phyloP scores from a whole-genome alignment of 1,284 basidiomycete genomes.

The Trichosporon sp. region DNA sequence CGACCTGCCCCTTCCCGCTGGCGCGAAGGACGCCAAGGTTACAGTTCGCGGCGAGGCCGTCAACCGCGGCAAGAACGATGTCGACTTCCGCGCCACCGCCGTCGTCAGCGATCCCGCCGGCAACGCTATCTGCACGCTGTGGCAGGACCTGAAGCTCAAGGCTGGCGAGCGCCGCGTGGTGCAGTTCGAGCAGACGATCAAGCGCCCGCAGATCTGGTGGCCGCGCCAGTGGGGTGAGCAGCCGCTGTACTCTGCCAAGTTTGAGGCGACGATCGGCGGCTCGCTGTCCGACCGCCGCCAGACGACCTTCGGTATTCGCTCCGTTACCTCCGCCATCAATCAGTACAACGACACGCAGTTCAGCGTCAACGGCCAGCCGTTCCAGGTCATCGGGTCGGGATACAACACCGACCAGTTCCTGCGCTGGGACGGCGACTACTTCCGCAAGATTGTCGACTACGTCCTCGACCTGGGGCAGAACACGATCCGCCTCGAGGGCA shows the following conservation, averaged over 20 bases:
- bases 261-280: neutral
- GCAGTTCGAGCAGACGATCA: neutral
- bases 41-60: neutral
- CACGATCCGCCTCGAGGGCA: neutral
- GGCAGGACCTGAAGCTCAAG: neutral
- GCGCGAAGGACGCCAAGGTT: neutral
- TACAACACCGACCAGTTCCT: constrained; percentile 2
- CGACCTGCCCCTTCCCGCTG: neutral
- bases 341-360: neutral
- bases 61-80: neutral
- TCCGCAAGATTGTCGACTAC: neutral
- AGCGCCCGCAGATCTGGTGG: neutral
- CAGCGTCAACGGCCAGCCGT: neutral
- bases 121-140: neutral
- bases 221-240: neutral
- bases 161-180: neutral
- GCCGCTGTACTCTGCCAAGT: neutral
- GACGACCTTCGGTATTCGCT: neutral
- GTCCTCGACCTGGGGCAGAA: neutral
- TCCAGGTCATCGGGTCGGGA: neutral
- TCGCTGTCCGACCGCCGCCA: neutral
- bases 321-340: neutral
- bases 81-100: neutral
- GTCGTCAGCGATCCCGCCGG: neutral
- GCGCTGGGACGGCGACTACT: neutral